Conservation (phyloP, 202 grass and related monocot genomes). For the Sporobolus alterniflorus region DNA sequence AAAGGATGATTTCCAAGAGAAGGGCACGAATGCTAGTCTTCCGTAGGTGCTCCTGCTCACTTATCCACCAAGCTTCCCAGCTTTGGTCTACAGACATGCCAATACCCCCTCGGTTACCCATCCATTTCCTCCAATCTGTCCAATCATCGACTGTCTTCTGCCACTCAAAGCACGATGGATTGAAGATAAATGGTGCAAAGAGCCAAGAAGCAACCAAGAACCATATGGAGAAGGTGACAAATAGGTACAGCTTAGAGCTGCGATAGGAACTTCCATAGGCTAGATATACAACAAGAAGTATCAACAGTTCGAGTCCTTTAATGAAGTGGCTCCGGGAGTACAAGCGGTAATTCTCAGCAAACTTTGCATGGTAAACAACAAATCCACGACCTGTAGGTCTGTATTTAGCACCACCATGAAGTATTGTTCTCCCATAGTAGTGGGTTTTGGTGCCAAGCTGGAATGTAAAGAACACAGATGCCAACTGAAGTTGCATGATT, state of each 20-base stretch:
- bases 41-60: slow-evolving; percentile 84
- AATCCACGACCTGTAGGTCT: slow-evolving; percentile 91
- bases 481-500: slow-evolving; percentile 98
- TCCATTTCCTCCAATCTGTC: slow-evolving; percentile 95
- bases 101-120: slow-evolving; percentile 93
- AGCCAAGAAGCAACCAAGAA: slow-evolving; percentile 95
- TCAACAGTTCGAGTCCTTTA: slow-evolving; percentile 90
- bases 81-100: slow-evolving; percentile 76
- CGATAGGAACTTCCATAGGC: slow-evolving; percentile 80
- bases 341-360: slow-evolving; percentile 94
- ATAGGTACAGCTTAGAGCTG: slow-evolving; percentile 76
- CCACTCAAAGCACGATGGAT: slow-evolving; percentile 98
- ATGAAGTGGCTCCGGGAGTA: slow-evolving; percentile 98
- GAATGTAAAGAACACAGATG: slow-evolving; percentile 96
- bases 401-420: slow-evolving; percentile 97
- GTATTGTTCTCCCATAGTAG: slow-evolving; percentile 96
- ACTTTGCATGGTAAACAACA: slow-evolving; percentile 96
- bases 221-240: slow-evolving; percentile 94
- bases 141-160: slow-evolving; percentile 98
- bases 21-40: slow-evolving; percentile 78
- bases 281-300: slow-evolving; percentile 87
- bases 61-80: slow-evolving; percentile 98
- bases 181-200: slow-evolving; percentile 97
- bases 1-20: slow-evolving; percentile 83
- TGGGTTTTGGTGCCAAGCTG: slow-evolving; percentile 97